A percentile compares a stretch with the other conserved stretches of the same genome.
Conservation (phyloP, 2,329 filamentous ascomycete species). For the Raffaelea albimanens region DNA sequence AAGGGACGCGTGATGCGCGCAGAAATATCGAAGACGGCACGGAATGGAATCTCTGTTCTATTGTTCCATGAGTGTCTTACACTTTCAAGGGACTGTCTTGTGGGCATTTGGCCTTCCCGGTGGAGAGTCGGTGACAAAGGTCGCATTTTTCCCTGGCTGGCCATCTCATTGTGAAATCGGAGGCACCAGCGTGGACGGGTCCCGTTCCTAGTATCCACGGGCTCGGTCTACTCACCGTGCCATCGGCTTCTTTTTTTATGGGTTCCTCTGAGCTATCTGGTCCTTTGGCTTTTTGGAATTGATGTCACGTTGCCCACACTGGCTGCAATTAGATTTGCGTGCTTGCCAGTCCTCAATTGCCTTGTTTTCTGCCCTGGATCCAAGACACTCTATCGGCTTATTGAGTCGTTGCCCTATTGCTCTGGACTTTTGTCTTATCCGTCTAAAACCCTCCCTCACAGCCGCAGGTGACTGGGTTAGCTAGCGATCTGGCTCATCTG, state of each 20-base stretch:
- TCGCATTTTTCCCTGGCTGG: neutral
- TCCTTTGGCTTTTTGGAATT: too few species aligned
- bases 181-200: neutral
- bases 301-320: too few species aligned
- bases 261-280: neutral
- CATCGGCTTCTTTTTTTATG: neutral
- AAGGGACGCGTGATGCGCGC: too few species aligned
- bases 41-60: too few species aligned
- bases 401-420: neutral
- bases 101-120: neutral
- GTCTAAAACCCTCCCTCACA: neutral
- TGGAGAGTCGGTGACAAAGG: neutral
- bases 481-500: neutral
- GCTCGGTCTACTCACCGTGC: neutral
- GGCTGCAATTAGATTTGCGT: too few species aligned
- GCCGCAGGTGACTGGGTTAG: neutral
- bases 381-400: neutral
- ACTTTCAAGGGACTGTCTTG: neutral
- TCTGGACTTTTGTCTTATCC: neutral
- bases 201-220: neutral
- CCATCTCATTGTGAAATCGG: too few species aligned
- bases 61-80: too few species aligned
- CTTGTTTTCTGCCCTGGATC: too few species aligned
- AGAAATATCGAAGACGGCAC: too few species aligned
- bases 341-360: too few species aligned